A percentile compares a stretch with the other conserved stretches of the same genome.
These are phyloP conservation scores for Tetracladium maxilliforme DNA, from an alignment of 2,329 filamentous ascomycete genomes.

Conservation along the genomic window DNA sequence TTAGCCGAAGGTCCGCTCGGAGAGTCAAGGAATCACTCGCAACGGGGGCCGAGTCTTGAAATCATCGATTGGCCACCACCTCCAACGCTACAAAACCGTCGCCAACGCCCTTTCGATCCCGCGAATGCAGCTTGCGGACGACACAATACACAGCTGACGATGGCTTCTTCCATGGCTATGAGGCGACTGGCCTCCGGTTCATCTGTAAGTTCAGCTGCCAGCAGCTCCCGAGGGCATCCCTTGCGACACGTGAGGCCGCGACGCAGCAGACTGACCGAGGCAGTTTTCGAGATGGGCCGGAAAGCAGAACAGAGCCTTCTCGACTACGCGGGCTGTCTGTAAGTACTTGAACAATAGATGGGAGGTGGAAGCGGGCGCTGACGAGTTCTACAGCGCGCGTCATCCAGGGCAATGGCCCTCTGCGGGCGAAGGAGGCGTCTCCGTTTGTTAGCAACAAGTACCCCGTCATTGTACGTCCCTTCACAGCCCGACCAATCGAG, in stretches of 20 bases:
- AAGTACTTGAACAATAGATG: conserved; percentile 19
- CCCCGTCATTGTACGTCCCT: conserved; percentile 62
- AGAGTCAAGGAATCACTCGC: too few relatives aligned
- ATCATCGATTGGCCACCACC: too few relatives aligned
- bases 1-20: too few relatives aligned
- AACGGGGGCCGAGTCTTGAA: too few relatives aligned
- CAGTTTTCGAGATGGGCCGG: conserved; percentile 50
- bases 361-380: conserved; percentile 2
- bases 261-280: conserved; percentile 2
- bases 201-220: conserved; percentile 29
- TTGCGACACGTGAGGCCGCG: too few relatives aligned
- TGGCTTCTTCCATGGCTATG: conserved; percentile 51
- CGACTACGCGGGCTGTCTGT: conserved; percentile 71
- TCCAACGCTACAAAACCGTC: too few relatives aligned
- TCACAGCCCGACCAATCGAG: conserved; percentile 1
- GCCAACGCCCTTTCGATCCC: too few relatives aligned
- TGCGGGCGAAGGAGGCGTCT: conserved; percentile 87
- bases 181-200: conserved; percentile 41
- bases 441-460: conserved; percentile 82
- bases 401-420: conserved; percentile 68
- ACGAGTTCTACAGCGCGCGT: conserved; percentile 49
- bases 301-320: conserved; percentile 65
- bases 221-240: conserved; percentile 17
- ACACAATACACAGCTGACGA: too few relatives aligned
- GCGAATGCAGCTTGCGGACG: too few relatives aligned